These are phyloP conservation scores for Gleditsia sinensis DNA, from an alignment of 306 rosid species.

Conservation along the genomic window DNA sequence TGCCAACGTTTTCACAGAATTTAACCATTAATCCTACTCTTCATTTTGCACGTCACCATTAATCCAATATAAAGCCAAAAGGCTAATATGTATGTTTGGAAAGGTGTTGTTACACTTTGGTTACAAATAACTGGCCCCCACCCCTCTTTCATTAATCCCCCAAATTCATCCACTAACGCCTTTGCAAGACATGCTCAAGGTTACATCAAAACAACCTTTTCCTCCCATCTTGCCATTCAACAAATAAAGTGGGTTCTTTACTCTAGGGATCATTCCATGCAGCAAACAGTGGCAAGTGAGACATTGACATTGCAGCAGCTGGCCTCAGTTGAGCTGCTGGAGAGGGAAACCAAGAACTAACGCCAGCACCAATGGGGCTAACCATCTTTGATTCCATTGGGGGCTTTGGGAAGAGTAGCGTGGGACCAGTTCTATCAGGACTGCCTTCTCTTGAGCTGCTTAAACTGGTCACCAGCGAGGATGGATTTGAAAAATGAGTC, in stretches of 20 bases:
- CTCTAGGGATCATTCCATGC: slow-evolving; percentile 78
- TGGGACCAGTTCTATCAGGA: slow-evolving; percentile 62
- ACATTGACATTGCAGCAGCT: slow-evolving; percentile 51
- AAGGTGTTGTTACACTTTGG: slow-evolving; percentile 40
- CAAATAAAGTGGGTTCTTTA: background rate
- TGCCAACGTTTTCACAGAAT: slow-evolving; percentile 43
- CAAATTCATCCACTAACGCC: slow-evolving; percentile 43
- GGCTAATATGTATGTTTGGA: slow-evolving; percentile 42
- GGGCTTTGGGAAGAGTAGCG: slow-evolving; percentile 52
- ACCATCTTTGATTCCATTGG: slow-evolving; percentile 50
- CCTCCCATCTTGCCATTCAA: background rate
- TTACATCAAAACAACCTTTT: slow-evolving; percentile 1
- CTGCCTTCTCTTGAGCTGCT: slow-evolving; percentile 81
- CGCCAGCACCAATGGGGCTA: slow-evolving; percentile 37
- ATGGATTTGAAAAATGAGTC: slow-evolving; percentile 65
- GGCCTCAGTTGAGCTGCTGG: slow-evolving; percentile 52
- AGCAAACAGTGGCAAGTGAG: slow-evolving; percentile 76
- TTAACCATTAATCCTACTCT: slow-evolving; percentile 49
- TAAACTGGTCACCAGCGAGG: slow-evolving; percentile 72
- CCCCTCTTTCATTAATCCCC: slow-evolving; percentile 39
- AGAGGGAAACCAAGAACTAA: slow-evolving; percentile 62
- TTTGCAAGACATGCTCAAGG: too few relatives aligned
- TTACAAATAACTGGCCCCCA: slow-evolving; percentile 48
- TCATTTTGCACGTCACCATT: slow-evolving; percentile 39
- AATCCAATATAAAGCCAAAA: slow-evolving; percentile 53